phyloP scores from a whole-genome alignment of 177 flowering plant species.

The Vitis hybrid region DNA sequence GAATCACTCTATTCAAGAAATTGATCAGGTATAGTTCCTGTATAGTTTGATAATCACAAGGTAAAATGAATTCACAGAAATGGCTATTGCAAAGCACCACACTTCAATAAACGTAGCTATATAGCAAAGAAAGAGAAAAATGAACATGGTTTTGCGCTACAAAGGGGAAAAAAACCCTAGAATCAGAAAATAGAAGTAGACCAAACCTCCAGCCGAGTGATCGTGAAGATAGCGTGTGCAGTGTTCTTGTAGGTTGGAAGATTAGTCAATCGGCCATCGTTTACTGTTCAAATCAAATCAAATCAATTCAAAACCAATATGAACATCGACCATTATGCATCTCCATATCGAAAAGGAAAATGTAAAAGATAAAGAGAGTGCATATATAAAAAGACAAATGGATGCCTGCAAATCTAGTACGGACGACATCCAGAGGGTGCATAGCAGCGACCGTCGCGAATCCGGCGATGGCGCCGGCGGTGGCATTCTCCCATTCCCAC shows the following conservation, averaged over 20 bases:
- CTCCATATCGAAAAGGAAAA: neutral
- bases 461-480: constrained; percentile 88
- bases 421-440: constrained; percentile 97
- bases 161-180: too few species aligned
- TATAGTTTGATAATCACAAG: too few species aligned
- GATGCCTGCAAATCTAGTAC: constrained; percentile 85
- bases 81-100: too few species aligned
- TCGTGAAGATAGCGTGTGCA: constrained; percentile 73
- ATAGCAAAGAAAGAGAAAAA: neutral
- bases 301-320: neutral
- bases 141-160: too few species aligned
- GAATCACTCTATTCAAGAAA: too few species aligned
- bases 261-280: constrained; percentile 61
- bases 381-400: neutral
- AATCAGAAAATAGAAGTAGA: neutral
- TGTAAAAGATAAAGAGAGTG: neutral
- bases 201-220: constrained; percentile 81
- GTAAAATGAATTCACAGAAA: too few species aligned
- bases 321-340: neutral
- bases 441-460: constrained; percentile 80
- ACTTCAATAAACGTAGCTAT: too few species aligned
- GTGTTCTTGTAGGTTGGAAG: constrained; percentile 83
- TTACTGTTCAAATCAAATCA: constrained; percentile 37
- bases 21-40: too few species aligned
- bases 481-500: constrained; percentile 91